Evolutionary conservation across 176 grass and related monocot genomes (phyloP).

Genomic region (Oryza rufipogon): DNA sequence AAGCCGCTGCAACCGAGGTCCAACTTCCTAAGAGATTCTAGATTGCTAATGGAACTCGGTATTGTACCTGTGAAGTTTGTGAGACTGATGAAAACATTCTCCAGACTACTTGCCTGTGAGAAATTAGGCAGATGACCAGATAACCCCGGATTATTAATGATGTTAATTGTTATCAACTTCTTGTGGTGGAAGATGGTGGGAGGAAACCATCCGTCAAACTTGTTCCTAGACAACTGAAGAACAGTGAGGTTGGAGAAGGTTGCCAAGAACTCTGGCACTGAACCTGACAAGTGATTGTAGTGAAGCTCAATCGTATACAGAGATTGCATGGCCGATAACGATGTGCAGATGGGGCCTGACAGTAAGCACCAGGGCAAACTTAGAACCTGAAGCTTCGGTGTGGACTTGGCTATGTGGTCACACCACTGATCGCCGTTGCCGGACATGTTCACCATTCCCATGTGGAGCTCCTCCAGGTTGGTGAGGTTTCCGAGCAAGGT

Average conservation of each 20-base stretch:
- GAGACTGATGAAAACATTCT: neutral
- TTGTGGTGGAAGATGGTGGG: constrained; percentile 35
- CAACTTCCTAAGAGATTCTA: neutral
- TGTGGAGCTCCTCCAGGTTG: constrained; percentile 45
- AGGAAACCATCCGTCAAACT: constrained; percentile 45
- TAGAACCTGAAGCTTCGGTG: constrained; percentile 38
- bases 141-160: neutral
- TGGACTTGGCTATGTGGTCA: constrained; percentile 30
- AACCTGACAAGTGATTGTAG: constrained; percentile 41
- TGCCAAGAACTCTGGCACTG: constrained; percentile 51
- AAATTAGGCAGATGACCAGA: too few relatives aligned
- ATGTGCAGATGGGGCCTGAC: constrained; percentile 13
- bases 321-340: constrained; percentile 22
- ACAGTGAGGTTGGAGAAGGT: constrained; percentile 40
- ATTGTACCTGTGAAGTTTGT: constrained; percentile 1
- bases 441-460: constrained; percentile 49
- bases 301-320: constrained; percentile 38
- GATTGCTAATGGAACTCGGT: neutral
- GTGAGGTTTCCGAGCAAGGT: constrained; percentile 49
- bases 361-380: constrained; percentile 32
- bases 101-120: neutral
- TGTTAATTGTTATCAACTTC: constrained; percentile 34
- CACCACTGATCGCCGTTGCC: constrained; percentile 21
- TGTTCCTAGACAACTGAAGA: neutral
- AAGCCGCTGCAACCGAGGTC: neutral